Evolutionary conservation across 2,329 filamentous ascomycete genomes (phyloP), one percentile per base, ranked within the genome.

Genomic region (Elsinoe fawcettii): DNA sequence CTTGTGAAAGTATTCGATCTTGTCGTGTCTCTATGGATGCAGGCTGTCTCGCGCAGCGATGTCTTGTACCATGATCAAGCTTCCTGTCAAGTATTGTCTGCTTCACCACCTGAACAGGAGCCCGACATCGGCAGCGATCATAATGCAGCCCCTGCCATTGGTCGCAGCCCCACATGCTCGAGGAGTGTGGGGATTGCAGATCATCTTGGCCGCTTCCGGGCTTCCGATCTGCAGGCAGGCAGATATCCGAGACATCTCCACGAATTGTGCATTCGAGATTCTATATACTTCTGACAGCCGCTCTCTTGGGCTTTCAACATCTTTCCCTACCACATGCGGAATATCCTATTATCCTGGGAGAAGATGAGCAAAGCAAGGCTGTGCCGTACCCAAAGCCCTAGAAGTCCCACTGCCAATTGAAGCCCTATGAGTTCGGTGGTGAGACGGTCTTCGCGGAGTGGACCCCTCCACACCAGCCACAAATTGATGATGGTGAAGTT

Each of bases 401-500:
- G 74, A n/a, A 95, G 70, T 6, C 93, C 93, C 61, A 87, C 81
- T 3, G 79, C 71, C 14, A 82, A 75, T 76, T 99, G 93, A 72
- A 96, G 80, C n/a, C 74, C 74, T 46, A 93, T 80, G 60, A 99
- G 79, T 70, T 93, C 89, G 67, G 83, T 76, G 23, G 90, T 88
- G 56, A 99, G 77, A 46, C 82, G 80, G 72, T 96, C 88, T 71
- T 99, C 93, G 61, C 88, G 82, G 78, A 95, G 81, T 2, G 93
- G 91, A 0, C 93, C 93, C 69, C 91, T 86, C 88, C 90, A 95
- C 54, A 97, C 88, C 61, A 99, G 77, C 92, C 92, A 99, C 57
- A 99, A 79, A 69, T 99, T 99, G 63, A 99, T 78, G 49, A 99
- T 81, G 7, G 93, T 99, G 61, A 99, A 80, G 71, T 99, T 99